Evolutionary conservation across 2,329 filamentous ascomycete species (phyloP).

Genomic region (Neofusicoccum kwambonambiense): DNA sequence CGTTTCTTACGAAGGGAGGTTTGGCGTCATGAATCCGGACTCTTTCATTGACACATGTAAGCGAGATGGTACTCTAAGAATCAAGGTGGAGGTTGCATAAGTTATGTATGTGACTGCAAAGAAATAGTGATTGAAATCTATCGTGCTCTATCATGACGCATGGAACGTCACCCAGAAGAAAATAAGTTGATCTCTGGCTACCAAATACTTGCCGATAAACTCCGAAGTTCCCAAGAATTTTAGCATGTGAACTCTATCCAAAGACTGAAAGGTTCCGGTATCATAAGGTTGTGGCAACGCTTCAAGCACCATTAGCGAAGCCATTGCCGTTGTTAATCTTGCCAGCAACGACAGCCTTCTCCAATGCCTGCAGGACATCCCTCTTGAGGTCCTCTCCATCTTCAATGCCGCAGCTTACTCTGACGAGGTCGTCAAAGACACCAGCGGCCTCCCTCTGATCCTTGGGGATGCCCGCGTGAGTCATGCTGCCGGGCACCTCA

Average conservation of each 20-base stretch:
- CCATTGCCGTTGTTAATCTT: constrained; percentile 44
- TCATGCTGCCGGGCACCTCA: constrained; percentile 94
- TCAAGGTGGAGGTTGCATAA: too few relatives aligned
- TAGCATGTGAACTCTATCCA: neutral
- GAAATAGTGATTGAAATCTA: neutral
- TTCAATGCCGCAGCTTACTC: constrained; percentile 92
- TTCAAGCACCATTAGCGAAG: constrained; percentile 13
- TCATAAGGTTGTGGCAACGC: neutral
- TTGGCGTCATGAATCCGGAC: too few relatives aligned
- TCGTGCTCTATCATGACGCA: neutral
- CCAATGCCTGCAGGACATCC: constrained; percentile 80
- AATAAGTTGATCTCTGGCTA: neutral
- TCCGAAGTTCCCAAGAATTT: neutral
- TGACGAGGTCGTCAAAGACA: constrained; percentile 90
- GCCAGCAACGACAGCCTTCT: constrained; percentile 63
- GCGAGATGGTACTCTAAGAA: too few relatives aligned
- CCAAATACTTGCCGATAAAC: neutral
- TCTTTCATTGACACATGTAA: too few relatives aligned
- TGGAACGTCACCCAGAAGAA: neutral
- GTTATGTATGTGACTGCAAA: neutral
- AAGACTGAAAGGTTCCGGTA: neutral
- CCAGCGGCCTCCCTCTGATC: constrained; percentile 89
- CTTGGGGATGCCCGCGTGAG: constrained; percentile 89
- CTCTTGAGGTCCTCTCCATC: constrained; percentile 79
- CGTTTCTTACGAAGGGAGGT: too few relatives aligned